Percentiles rank a stretch among this genome's conserved stretches.
Conservation (phyloP, 1,284 basidiomycete species). For the Microbotryum lychnidis-dioicae region DNA sequence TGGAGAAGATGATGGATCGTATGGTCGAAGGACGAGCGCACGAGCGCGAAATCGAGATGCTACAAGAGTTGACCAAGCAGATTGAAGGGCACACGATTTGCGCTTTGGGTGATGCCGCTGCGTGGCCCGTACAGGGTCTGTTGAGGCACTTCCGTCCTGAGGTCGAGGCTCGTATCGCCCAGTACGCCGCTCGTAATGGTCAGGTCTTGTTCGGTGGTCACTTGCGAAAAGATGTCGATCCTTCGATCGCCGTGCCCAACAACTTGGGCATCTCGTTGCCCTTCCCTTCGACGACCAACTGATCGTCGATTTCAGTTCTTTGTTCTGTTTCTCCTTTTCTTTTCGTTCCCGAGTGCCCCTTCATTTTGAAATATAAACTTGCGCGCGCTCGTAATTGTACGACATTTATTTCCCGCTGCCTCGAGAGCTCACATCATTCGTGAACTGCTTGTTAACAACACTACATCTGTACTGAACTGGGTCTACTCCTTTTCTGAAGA, state of each 20-base stretch:
- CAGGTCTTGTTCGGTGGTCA: conserved; percentile 82
- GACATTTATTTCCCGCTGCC: too few species aligned
- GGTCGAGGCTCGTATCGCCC: conserved; percentile 75
- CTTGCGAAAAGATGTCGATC: conserved; percentile 61
- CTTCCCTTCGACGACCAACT: conserved; percentile 5
- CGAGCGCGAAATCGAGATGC: conserved; percentile 92
- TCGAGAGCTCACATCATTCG: too few species aligned
- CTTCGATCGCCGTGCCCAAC: conserved; percentile 45
- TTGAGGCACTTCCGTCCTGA: conserved; percentile 95
- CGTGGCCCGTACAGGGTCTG: conserved; percentile 93
- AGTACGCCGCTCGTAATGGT: conserved; percentile 71
- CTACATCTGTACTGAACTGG: too few species aligned
- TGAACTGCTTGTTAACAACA: too few species aligned
- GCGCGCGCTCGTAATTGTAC: too few species aligned
- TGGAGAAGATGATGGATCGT: conserved; percentile 97
- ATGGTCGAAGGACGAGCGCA: conserved; percentile 76
- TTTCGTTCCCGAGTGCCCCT: background rate
- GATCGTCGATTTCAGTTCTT: too few species aligned
- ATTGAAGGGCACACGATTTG: conserved; percentile 82
- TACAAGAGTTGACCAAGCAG: conserved; percentile 92
- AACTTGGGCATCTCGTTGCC: conserved; percentile 28
- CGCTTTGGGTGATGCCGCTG: conserved; percentile 91
- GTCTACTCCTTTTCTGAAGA: too few species aligned
- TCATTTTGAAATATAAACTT: too few species aligned
- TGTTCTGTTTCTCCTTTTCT: background rate